Base-by-base conservation (phyloP, 768 basidiomycete genomes). In the Mycena venus region DNA sequence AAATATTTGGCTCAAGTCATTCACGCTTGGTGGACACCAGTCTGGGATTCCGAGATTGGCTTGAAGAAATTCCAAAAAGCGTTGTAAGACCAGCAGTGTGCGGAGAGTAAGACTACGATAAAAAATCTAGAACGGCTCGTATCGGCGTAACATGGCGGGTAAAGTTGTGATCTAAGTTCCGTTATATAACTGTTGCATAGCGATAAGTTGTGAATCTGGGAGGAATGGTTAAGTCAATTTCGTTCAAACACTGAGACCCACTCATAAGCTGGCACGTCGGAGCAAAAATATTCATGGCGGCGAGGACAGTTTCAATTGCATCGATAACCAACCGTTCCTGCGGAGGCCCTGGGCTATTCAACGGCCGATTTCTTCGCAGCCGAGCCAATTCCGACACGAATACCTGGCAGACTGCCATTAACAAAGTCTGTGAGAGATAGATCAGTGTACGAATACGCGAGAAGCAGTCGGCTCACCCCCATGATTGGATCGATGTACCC, bases 391-490 rank as follows among this genome's bases (percentile, higher is more conserved):
- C 74, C 9, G 63, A 31, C 31, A 75, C 38, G 69, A 75, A 75
- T 27, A 70, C 74, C 67, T 75, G 74, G 19, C 62, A 70, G 7
- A 69, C 71, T 1, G 74, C 74, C 74, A 75, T 75, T 10, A 65
- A 49, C 44, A 75, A 23, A 10, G 74, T 70, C 74, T 75, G 32
- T 21, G 4, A 14, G 10, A 21, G 3, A n/a, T 25, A 4, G 63
- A 42, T 21, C 21, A 25, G 14, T 5, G n/a, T 23, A 21, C 10
- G 19, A n/a, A n/a, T 49, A 25, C 4, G 4, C 25, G 21, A 3
- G 25, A 40, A 19, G 2, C 19, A 27, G 7, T 36, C 11, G 31
- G 32, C 74, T 9, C 42, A n/a, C n/a, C n/a, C n/a, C n/a, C n/a
- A n/a, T n/a, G n/a, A n/a, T n/a, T n/a, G n/a, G n/a, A n/a, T n/a